phyloP scores from a whole-genome alignment of 352 stramenopile genomes.

The Globisporangium alternatum region DNA sequence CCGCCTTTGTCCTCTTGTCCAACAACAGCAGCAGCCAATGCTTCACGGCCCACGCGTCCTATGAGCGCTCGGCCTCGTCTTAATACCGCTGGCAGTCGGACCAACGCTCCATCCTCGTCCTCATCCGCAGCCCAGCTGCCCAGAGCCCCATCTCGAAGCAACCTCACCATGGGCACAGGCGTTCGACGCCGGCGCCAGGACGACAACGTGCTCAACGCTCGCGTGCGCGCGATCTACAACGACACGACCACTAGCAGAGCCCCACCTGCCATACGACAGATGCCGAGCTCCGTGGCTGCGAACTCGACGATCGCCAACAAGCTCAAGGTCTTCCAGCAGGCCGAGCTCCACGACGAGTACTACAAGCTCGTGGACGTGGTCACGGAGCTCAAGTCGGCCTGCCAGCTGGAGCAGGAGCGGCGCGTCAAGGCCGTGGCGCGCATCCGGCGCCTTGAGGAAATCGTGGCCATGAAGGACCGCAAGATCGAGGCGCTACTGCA shows the following conservation, averaged over 20 bases:
- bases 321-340: constrained; percentile 44
- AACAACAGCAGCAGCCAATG: constrained; percentile 7
- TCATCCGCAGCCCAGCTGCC: constrained; percentile 4
- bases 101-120: not conserved
- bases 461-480: constrained; percentile 61
- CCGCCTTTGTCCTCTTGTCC: not conserved
- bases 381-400: constrained; percentile 41
- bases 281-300: constrained; percentile 22
- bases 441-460: constrained; percentile 56
- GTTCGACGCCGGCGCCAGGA: constrained; percentile 38
- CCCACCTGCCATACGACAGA: constrained; percentile 17
- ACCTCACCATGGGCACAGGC: constrained; percentile 14
- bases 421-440: constrained; percentile 47
- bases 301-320: constrained; percentile 32
- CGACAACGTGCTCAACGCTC: constrained; percentile 32
- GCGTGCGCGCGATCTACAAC: constrained; percentile 50
- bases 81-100: not conserved
- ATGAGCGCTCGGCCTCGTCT: constrained; percentile 41
- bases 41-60: constrained; percentile 24
- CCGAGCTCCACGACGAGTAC: constrained; percentile 62
- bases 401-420: constrained; percentile 48
- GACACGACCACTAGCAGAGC: constrained; percentile 22
- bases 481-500: constrained; percentile 64
- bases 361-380: constrained; percentile 53
- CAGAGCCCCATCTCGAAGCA: constrained; percentile 3